Evolutionary conservation across 2,329 filamentous ascomycete genomes (phyloP), one percentile per base, ranked within the genome.

Genomic region (Simplicillium aogashimaense): DNA sequence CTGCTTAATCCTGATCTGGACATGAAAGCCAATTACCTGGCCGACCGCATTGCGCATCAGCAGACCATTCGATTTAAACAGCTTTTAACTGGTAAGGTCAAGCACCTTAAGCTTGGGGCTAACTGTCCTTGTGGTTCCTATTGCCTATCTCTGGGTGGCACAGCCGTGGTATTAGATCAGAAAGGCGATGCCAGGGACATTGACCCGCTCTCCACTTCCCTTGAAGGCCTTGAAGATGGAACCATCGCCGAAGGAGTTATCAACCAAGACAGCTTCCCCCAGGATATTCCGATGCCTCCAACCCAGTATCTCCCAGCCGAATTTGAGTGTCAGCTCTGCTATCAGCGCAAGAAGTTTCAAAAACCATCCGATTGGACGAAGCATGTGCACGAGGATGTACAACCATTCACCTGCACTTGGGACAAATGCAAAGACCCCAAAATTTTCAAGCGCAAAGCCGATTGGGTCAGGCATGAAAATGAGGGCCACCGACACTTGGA

Each of bases 291-390:
- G 7, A 74, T 86, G 60, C 89, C 89, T 6, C 87, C 86, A 2
- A 82, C 86, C 3, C 72, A 68, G 43, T 74, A 76, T 13, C 70
- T 95, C 7, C 89, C 89, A 1, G 86, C 88, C 3, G 81, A 90
- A 53, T 90, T 95, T 45, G 89, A 95, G 64, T 95, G 89, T 50
- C 82, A 84, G 30, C 67, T 95, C 16, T 95, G 89, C 63, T 95
- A 86, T 65, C 78, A 81, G 50, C 74, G 80, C 39, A 94, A 92
- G 67, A 86, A 80, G 52, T 88, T 92, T 51, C 77, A 81, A 51
- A 95, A 95, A 59, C 89, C 88, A 13, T 95, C 88, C 0, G 89
- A 95, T 60, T 95, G 89, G 89, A 94, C 88, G 2, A 95, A 95
- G 58, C 89, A 95, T 54, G 86, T 95, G 1, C 86, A 94, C 51